phyloP scores from a whole-genome alignment of 805 yeast genomes.

The Pichia pseudocactophila region DNA sequence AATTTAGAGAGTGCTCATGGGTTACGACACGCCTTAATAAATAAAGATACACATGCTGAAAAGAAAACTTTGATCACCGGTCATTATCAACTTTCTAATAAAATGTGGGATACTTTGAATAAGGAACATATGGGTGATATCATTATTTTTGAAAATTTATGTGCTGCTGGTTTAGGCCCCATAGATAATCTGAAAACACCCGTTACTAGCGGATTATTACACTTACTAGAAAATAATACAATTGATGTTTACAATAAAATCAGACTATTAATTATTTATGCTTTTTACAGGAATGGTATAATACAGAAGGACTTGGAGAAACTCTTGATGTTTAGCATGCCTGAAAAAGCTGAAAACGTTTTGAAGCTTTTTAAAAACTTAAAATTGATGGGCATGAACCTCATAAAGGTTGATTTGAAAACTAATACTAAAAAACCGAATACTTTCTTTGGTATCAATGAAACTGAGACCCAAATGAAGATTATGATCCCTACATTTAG shows the following conservation, averaged over 20 bases:
- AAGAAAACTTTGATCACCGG: conserved; percentile 22
- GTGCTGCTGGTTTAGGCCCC: conserved; percentile 67
- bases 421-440: conserved; percentile 38
- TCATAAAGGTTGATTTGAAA: conserved; percentile 31
- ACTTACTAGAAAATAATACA: conserved; percentile 41
- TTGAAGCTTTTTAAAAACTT: conserved; percentile 51
- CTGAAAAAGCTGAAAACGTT: conserved; percentile 28
- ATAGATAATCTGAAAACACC: conserved; percentile 49
- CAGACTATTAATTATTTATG: conserved; percentile 66
- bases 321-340: conserved; percentile 45
- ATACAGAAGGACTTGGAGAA: conserved; percentile 65
- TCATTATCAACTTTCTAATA: conserved; percentile 35
- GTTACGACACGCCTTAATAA: conserved; percentile 23
- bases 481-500: conserved; percentile 22
- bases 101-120: conserved; percentile 50
- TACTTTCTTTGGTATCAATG: conserved; percentile 44
- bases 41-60: conserved; percentile 20
- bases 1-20: conserved; percentile 22
- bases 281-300: conserved; percentile 74
- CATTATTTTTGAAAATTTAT: conserved; percentile 79
- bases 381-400: conserved; percentile 30
- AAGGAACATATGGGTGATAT: conserved; percentile 33
- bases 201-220: conserved; percentile 45
- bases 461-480: conserved; percentile 19
- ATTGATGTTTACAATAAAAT: conserved; percentile 52